phyloP scores from a whole-genome alignment of 345 rosid genomes.

The Euphorbia pulcherrima region DNA sequence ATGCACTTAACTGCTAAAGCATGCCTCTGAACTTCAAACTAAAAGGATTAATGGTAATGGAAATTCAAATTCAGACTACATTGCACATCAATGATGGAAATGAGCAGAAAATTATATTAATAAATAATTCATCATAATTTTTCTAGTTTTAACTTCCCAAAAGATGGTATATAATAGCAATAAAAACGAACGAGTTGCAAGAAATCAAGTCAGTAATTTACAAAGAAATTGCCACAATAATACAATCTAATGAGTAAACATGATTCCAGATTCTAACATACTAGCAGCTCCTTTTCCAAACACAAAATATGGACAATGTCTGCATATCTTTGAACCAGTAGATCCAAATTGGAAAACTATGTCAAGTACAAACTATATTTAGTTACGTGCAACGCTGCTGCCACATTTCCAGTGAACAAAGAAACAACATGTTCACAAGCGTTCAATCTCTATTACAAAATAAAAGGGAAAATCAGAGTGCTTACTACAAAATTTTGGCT shows the following conservation, averaged over 20 bases:
- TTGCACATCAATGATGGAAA: not conserved
- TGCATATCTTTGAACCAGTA: not conserved
- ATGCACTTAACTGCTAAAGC: not conserved
- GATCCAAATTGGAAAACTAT: constrained; percentile 3
- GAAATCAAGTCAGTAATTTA: not conserved
- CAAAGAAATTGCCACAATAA: too few relatives aligned
- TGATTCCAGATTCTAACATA: not conserved
- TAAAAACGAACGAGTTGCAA: not conserved
- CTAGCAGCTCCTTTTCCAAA: not conserved
- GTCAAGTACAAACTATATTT: not conserved
- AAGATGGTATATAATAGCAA: not conserved
- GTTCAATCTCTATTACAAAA: not conserved
- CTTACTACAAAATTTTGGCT: not conserved
- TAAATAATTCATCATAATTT: not conserved
- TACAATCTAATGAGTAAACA: not conserved
- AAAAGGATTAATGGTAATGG: not conserved
- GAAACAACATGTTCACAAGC: not conserved
- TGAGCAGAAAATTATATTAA: not conserved
- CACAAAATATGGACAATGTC: not conserved
- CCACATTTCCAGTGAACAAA: not conserved
- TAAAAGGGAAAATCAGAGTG: not conserved
- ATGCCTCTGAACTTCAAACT: not conserved
- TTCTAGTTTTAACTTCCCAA: not conserved
- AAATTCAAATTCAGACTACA: not conserved
- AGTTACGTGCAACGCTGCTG: not conserved